These are phyloP conservation scores for Thyridium curvatum DNA, from an alignment of 2,329 filamentous ascomycete genomes.

Conservation along the genomic window DNA sequence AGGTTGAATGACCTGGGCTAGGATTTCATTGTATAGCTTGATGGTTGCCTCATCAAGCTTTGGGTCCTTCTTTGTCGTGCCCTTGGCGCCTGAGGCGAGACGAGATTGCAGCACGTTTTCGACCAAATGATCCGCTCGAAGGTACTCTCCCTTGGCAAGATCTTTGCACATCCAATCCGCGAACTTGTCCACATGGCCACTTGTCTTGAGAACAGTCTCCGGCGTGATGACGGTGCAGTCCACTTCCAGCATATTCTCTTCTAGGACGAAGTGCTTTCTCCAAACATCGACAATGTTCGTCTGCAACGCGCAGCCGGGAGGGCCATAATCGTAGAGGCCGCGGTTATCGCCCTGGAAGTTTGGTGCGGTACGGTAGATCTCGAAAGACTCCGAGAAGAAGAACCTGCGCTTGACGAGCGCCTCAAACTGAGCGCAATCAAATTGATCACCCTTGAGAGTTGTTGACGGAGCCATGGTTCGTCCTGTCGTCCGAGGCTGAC, in stretches of 20 bases:
- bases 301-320: conserved; percentile 58
- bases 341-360: conserved; percentile 12
- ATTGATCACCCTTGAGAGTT: conserved; percentile 36
- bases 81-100: conserved; percentile 51
- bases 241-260: conserved; percentile 66
- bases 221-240: conserved; percentile 66
- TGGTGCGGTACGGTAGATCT: conserved; percentile 50
- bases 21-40: conserved; percentile 57
- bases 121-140: conserved; percentile 62
- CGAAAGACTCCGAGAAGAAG: conserved; percentile 64
- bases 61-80: conserved; percentile 51
- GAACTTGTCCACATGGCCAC: conserved; percentile 66
- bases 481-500: too few species aligned
- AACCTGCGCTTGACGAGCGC: conserved; percentile 56
- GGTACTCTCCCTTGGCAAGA: conserved; percentile 63
- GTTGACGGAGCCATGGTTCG: background rate
- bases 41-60: conserved; percentile 58
- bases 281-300: conserved; percentile 62
- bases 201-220: conserved; percentile 61
- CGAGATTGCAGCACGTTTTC: conserved; percentile 60
- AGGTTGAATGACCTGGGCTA: conserved; percentile 41
- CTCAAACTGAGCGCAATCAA: conserved; percentile 57
- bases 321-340: conserved; percentile 64
- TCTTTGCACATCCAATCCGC: conserved; percentile 69
- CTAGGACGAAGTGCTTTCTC: conserved; percentile 64